Percentiles rank a stretch among this genome's conserved stretches.
These are phyloP conservation scores for Kwoniella newhampshirensis DNA, from an alignment of 768 basidiomycete genomes.

Conservation along the genomic window DNA sequence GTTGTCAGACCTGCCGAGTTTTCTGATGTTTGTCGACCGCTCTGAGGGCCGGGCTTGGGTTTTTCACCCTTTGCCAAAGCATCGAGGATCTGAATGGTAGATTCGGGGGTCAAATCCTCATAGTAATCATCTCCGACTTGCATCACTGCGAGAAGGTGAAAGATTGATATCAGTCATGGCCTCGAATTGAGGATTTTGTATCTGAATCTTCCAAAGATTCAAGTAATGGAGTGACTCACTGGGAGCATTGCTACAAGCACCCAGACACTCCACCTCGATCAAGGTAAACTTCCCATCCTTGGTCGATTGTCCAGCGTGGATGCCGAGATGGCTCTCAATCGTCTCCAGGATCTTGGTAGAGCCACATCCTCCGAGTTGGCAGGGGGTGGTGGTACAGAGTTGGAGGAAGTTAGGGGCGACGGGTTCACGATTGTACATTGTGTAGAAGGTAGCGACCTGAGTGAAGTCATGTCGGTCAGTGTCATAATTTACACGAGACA, in stretches of 20 bases:
- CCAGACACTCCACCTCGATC: constrained; percentile 97
- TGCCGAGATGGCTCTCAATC: constrained; percentile 75
- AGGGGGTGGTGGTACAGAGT: constrained; percentile 98
- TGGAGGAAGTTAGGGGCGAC: constrained; percentile 93
- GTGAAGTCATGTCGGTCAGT: too few relatives aligned
- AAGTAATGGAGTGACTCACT: constrained; percentile 35
- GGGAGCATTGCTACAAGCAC: constrained; percentile 87
- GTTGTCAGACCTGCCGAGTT: constrained; percentile 88
- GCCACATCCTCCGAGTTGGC: constrained; percentile 76
- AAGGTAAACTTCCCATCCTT: constrained; percentile 95
- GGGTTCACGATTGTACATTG: constrained; percentile 99
- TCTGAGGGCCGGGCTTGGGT: constrained; percentile 92
- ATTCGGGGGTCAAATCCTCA: constrained; percentile 58
- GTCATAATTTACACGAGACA: too few relatives aligned
- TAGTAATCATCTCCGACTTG: constrained; percentile 96
- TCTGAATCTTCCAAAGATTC: neutral
- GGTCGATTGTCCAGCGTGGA: constrained; percentile 88
- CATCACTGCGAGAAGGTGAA: constrained; percentile 65
- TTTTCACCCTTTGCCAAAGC: constrained; percentile 64
- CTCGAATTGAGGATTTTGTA: neutral
- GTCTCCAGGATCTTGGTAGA: constrained; percentile 87
- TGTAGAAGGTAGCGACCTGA: constrained; percentile 95
- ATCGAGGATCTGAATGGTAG: constrained; percentile 55
- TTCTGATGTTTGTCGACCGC: constrained; percentile 79
- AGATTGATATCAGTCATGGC: neutral